These are phyloP conservation scores for Flaveria ramosissima DNA, from an alignment of 129 eudicot species.

Conservation along the genomic window DNA sequence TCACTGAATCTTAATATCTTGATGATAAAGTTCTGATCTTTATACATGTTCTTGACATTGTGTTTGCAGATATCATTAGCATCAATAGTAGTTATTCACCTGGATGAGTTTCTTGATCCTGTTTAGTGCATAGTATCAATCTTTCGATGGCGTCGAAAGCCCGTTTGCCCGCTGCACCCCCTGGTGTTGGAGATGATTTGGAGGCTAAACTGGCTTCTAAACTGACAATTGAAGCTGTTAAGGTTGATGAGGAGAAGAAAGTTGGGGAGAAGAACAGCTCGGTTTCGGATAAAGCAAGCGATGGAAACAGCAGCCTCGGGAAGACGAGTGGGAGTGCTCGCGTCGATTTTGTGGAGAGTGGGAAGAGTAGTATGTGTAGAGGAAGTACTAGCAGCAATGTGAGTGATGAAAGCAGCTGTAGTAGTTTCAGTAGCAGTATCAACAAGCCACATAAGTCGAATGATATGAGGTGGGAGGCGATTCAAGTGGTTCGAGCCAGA, in stretches of 20 bases:
- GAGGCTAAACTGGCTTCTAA: constrained; percentile 36
- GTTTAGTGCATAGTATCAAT: constrained; percentile 8
- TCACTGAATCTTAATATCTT: constrained; percentile 7
- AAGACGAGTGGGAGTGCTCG: constrained; percentile 53
- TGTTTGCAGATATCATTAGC: background rate
- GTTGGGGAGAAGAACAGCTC: constrained; percentile 46
- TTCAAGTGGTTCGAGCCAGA: constrained; percentile 50
- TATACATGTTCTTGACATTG: constrained; percentile 8
- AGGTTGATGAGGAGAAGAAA: constrained; percentile 49
- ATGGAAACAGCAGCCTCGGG: constrained; percentile 41
- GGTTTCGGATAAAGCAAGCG: constrained; percentile 46
- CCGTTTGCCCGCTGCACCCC: constrained; percentile 14
- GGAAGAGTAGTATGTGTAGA: constrained; percentile 58
- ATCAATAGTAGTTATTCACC: constrained; percentile 7
- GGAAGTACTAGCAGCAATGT: constrained; percentile 59
- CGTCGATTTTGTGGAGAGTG: constrained; percentile 47
- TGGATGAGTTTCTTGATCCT: constrained; percentile 30
- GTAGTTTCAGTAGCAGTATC: constrained; percentile 65
- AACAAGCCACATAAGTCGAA: constrained; percentile 73
- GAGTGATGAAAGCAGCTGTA: constrained; percentile 74
- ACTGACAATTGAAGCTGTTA: constrained; percentile 26
- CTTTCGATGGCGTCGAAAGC: constrained; percentile 53
- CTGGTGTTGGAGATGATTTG: constrained; percentile 25
- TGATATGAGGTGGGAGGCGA: constrained; percentile 72
- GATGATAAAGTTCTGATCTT: constrained; percentile 7